phyloP scores from a whole-genome alignment of 2,329 filamentous ascomycete species.

The Pleomassaria siparia region DNA sequence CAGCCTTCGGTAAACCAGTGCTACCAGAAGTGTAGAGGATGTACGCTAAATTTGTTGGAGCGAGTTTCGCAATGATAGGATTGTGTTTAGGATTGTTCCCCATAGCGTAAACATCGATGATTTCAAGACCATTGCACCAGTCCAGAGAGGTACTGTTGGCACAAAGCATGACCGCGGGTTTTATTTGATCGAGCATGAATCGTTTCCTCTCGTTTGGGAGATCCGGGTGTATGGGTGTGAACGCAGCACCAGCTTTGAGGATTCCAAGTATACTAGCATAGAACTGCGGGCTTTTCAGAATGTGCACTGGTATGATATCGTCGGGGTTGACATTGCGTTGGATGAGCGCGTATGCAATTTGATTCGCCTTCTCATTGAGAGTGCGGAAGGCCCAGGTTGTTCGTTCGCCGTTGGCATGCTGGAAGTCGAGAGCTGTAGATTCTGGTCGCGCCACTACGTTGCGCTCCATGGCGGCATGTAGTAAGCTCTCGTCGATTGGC shows the following conservation, averaged over 20 bases:
- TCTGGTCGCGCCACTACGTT: slow-evolving; percentile 33
- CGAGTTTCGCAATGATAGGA: slow-evolving; percentile 28
- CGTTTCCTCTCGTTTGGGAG: slow-evolving; percentile 37
- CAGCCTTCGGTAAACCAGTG: slow-evolving; percentile 48
- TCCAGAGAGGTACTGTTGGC: slow-evolving; percentile 4
- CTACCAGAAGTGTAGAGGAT: slow-evolving; percentile 49
- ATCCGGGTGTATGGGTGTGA: slow-evolving; percentile 39
- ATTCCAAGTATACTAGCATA: slow-evolving; percentile 43
- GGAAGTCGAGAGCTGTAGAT: slow-evolving; percentile 42
- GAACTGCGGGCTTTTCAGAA: slow-evolving; percentile 36
- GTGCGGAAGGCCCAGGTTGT: slow-evolving; percentile 37
- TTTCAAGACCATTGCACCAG: slow-evolving; percentile 10
- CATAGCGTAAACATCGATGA: slow-evolving; percentile 22
- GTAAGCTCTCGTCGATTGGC: slow-evolving; percentile 13
- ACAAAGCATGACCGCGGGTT: slow-evolving; percentile 31
- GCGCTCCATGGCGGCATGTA: slow-evolving; percentile 44
- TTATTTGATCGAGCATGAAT: slow-evolving; percentile 39
- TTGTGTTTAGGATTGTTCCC: slow-evolving; percentile 16
- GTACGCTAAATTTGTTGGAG: slow-evolving; percentile 40
- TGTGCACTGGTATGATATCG: slow-evolving; percentile 40
- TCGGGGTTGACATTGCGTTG: slow-evolving; percentile 23
- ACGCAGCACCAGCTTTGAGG: slow-evolving; percentile 45
- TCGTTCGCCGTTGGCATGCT: slow-evolving; percentile 29
- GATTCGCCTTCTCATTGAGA: slow-evolving; percentile 36
- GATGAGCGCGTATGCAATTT: slow-evolving; percentile 35